Conservation (phyloP, 345 rosid genomes). For the Raphanus raphanistrum region DNA sequence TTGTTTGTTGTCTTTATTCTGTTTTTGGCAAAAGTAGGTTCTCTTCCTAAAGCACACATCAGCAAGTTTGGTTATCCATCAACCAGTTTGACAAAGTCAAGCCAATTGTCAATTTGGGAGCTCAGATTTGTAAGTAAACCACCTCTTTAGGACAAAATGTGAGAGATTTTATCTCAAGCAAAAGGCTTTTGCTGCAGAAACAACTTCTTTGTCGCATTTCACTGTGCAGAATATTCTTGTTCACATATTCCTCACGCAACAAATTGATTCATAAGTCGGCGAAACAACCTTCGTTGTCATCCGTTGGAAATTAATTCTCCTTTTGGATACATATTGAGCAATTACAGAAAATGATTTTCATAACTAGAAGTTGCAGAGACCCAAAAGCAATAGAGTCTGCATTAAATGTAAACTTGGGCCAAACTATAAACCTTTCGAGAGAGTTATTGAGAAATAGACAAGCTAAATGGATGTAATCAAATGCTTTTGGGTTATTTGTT, state of each 20-base stretch:
- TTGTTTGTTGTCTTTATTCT: constrained; percentile 6
- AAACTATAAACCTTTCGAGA: constrained; percentile 21
- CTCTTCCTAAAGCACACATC: constrained; percentile 45
- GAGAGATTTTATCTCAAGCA: background rate
- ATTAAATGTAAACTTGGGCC: constrained; percentile 16
- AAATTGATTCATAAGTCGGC: background rate
- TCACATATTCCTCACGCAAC: constrained; percentile 10
- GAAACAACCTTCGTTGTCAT: constrained; percentile 6
- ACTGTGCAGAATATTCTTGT: constrained; percentile 24
- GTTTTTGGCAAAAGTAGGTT: constrained; percentile 32
- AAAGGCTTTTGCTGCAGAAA: constrained; percentile 13
- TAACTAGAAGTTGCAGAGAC: background rate
- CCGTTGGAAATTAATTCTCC: background rate
- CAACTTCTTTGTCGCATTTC: constrained; percentile 11
- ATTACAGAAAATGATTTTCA: background rate
- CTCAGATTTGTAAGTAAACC: constrained; percentile 26
- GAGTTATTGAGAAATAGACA: constrained; percentile 34
- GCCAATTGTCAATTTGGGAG: constrained; percentile 37
- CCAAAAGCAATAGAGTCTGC: background rate
- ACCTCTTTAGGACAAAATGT: constrained; percentile 4
- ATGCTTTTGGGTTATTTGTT: constrained; percentile 30
- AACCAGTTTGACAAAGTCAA: constrained; percentile 28
- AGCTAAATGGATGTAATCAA: constrained; percentile 11
- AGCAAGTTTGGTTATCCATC: constrained; percentile 63
- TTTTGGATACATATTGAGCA: background rate